Evolutionary conservation across 1,284 basidiomycete genomes (phyloP).

Genomic region (Marasmius tenuissimus): DNA sequence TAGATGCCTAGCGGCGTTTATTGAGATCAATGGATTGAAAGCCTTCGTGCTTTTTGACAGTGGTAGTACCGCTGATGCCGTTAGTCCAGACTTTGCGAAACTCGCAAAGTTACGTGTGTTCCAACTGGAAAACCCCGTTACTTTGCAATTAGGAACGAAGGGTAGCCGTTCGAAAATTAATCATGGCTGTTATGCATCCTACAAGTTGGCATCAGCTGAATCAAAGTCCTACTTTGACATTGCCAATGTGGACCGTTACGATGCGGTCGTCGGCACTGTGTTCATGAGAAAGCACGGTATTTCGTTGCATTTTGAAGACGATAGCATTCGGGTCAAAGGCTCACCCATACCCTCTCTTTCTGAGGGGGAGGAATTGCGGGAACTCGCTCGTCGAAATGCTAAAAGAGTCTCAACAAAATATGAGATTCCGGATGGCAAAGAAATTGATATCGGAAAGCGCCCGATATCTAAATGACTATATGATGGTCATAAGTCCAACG

Average conservation of each 20-base stretch:
- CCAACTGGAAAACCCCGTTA: slow-evolving; percentile 9
- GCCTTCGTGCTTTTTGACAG: slow-evolving; percentile 22
- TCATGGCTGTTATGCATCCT: too few species aligned
- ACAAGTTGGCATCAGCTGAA: too few species aligned
- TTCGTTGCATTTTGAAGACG: neutral
- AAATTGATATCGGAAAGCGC: too few species aligned
- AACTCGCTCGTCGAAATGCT: neutral
- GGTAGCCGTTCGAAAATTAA: too few species aligned
- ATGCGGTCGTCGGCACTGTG: too few species aligned
- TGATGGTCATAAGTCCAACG: neutral
- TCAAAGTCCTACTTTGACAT: slow-evolving; percentile 14
- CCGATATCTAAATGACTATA: neutral
- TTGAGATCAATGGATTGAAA: slow-evolving; percentile 16
- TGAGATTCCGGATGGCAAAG: too few species aligned
- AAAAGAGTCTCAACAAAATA: neutral
- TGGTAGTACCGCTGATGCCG: slow-evolving; percentile 21
- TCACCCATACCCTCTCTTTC: neutral
- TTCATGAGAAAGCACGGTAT: neutral
- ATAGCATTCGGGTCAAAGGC: neutral
- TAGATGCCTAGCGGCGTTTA: slow-evolving; percentile 6
- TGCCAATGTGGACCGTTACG: too few species aligned
- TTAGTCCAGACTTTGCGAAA: slow-evolving; percentile 19
- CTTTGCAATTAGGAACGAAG: too few species aligned
- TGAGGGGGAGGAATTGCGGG: slow-evolving; percentile 28
- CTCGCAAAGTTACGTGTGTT: slow-evolving; percentile 8